Conservation (phyloP, 2,329 filamentous ascomycete species). For the Paecilomyces fulvus region DNA sequence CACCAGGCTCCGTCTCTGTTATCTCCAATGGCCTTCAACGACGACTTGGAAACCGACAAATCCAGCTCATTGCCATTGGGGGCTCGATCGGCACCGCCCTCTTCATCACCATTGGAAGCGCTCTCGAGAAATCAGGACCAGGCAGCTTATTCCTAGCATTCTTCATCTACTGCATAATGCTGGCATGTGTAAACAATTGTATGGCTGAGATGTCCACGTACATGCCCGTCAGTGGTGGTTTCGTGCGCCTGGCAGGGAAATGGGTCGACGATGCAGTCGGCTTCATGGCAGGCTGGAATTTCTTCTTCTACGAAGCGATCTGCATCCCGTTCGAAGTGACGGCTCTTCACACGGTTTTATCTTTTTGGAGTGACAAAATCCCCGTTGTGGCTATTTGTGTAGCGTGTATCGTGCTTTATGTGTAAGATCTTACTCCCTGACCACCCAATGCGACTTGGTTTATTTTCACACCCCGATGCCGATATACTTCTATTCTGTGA, state of each 20-base stretch:
- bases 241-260: constrained; percentile 33
- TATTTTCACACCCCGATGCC: constrained; percentile 15
- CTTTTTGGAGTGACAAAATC: not conserved
- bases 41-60: not conserved
- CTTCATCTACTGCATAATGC: not conserved
- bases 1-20: too few relatives aligned
- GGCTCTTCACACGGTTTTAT: not conserved
- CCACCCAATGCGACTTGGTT: too few relatives aligned
- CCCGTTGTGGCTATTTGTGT: not conserved
- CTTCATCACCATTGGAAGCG: not conserved
- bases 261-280: constrained; percentile 41
- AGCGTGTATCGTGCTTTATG: not conserved
- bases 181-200: not conserved
- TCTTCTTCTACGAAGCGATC: constrained; percentile 37
- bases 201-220: constrained; percentile 39
- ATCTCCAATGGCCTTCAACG: not conserved
- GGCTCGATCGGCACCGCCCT: not conserved
- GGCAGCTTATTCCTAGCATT: not conserved
- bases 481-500: constrained; percentile 34
- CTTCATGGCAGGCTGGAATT: constrained; percentile 41
- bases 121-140: not conserved
- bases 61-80: not conserved
- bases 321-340: constrained; percentile 34
- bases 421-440: not conserved
- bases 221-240: constrained; percentile 33